phyloP scores from a whole-genome alignment of 2,329 filamentous ascomycete species.

The Exophiala aquamarina region DNA sequence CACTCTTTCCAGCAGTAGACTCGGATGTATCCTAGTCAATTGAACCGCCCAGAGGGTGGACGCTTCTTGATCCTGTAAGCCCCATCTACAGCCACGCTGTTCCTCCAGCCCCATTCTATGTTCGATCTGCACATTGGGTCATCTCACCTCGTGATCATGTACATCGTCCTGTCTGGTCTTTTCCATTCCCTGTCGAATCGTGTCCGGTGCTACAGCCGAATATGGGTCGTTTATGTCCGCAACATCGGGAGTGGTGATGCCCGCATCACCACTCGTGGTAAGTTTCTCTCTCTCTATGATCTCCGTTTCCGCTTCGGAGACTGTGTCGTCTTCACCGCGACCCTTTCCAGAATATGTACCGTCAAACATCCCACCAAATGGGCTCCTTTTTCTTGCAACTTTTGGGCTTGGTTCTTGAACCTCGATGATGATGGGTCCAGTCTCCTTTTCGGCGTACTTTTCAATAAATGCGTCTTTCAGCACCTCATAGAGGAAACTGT shows the following conservation, averaged over 20 bases:
- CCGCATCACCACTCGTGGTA: background rate
- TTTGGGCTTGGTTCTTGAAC: slow-evolving; percentile 24
- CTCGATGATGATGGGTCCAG: slow-evolving; percentile 19
- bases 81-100: no score
- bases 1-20: no score
- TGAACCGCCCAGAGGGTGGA: no score
- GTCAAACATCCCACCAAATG: slow-evolving; percentile 15
- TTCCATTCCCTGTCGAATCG: slow-evolving; percentile 1
- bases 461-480: slow-evolving; percentile 73
- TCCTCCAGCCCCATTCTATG: no score
- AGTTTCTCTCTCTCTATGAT: slow-evolving; percentile 21
- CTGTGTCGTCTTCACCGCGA: slow-evolving; percentile 17
- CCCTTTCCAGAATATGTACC: background rate
- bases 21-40: no score
- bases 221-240: slow-evolving; percentile 12
- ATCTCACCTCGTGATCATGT: background rate
- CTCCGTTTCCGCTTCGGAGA: slow-evolving; percentile 26
- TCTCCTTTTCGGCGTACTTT: slow-evolving; percentile 47
- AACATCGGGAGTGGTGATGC: background rate
- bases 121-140: background rate
- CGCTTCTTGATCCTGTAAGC: no score
- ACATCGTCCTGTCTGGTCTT: background rate
- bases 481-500: slow-evolving; percentile 84
- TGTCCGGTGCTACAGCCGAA: slow-evolving; percentile 12
- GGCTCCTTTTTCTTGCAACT: slow-evolving; percentile 19